Evolutionary conservation across 257 asterid species (phyloP).

Genomic region (Solanum clarkiae): DNA sequence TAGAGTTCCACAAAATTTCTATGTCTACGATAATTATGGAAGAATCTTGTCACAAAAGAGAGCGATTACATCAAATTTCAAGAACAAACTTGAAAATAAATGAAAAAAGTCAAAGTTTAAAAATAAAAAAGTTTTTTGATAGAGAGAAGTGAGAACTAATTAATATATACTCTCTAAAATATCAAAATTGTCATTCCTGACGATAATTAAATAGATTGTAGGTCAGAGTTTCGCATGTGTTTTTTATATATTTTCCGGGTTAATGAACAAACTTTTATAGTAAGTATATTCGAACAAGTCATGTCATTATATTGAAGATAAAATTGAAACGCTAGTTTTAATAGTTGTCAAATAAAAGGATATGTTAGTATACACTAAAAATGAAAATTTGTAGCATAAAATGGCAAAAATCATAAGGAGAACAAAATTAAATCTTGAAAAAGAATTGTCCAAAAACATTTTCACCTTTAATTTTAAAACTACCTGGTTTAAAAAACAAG

Average conservation of each 20-base stretch:
- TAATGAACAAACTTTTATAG: neutral
- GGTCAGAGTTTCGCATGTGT: neutral
- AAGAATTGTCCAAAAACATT: neutral
- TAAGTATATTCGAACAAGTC: neutral
- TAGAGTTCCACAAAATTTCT: no score
- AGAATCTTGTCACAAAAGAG: neutral
- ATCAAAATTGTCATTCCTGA: neutral
- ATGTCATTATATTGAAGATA: neutral
- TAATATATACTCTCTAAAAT: no score
- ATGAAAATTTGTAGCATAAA: neutral
- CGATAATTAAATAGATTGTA: neutral
- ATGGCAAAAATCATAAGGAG: neutral
- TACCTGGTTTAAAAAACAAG: neutral
- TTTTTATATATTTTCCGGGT: fast-evolving
- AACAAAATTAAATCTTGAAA: neutral
- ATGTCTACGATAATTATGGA: no score
- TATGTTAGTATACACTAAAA: neutral
- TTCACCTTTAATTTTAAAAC: neutral
- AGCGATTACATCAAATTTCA: neutral
- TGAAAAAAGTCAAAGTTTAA: neutral
- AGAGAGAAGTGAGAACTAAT: no score
- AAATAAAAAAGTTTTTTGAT: no score
- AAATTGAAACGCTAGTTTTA: neutral
- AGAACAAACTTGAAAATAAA: neutral
- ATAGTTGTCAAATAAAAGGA: neutral